Percentiles rank a stretch among this genome's conserved stretches.
phyloP scores from a whole-genome alignment of 148 eudicot species.

The Chenopodium formosanum region DNA sequence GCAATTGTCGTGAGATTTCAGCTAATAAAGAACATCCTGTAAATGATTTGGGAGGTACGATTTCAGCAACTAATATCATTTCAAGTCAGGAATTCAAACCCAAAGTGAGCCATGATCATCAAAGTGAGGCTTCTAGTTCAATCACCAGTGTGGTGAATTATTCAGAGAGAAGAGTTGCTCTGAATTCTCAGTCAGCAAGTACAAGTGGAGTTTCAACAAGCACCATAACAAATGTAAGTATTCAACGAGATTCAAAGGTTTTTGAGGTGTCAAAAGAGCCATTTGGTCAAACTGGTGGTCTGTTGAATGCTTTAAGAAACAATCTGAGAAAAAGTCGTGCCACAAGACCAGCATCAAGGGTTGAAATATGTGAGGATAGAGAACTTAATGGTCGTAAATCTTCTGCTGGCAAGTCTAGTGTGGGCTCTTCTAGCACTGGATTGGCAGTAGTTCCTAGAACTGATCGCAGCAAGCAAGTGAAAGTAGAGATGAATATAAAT shows the following conservation, averaged over 20 bases:
- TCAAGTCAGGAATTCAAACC: conserved; percentile 23
- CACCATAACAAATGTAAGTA: conserved; percentile 35
- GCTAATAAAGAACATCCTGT: conserved; percentile 35
- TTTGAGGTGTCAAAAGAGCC: neutral
- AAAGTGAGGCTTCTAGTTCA: conserved; percentile 19
- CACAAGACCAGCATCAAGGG: conserved; percentile 52
- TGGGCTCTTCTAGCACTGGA: conserved; percentile 44
- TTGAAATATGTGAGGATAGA: conserved; percentile 31
- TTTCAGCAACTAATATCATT: conserved; percentile 18
- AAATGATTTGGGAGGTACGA: conserved; percentile 33
- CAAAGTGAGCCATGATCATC: conserved; percentile 13
- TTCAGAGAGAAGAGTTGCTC: conserved; percentile 21
- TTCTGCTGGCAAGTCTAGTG: conserved; percentile 60
- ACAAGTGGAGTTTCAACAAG: conserved; percentile 31
- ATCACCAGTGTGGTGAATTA: conserved; percentile 18
- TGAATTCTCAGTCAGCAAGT: conserved; percentile 22
- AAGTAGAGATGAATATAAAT: conserved; percentile 3
- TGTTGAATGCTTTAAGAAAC: conserved; percentile 39
- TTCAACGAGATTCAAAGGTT: conserved; percentile 3
- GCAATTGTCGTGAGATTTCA: conserved; percentile 13
- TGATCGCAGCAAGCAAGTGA: conserved; percentile 11
- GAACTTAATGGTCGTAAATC: conserved; percentile 43
- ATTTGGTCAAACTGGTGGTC: conserved; percentile 34
- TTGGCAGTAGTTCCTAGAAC: neutral
- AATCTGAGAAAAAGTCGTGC: conserved; percentile 54